phyloP scores from a whole-genome alignment of 441 rosid genomes.

The Erodium moschatum region DNA sequence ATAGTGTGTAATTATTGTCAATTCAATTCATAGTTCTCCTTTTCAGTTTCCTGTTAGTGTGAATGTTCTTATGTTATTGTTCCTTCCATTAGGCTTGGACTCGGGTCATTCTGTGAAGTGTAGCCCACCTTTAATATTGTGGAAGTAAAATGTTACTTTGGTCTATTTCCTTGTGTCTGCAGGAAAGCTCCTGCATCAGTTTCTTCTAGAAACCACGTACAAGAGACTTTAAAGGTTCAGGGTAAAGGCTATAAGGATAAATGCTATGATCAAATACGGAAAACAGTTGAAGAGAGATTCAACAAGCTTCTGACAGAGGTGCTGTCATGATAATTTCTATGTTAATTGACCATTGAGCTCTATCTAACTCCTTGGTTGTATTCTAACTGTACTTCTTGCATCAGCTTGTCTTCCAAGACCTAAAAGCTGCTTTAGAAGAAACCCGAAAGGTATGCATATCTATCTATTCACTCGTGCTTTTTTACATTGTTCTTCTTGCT shows the following conservation, averaged over 20 bases:
- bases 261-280: slow-evolving; percentile 90
- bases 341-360: background rate
- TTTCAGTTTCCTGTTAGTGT: background rate
- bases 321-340: slow-evolving; percentile 15
- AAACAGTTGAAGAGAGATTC: slow-evolving; percentile 79
- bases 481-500: background rate
- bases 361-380: slow-evolving; percentile 17
- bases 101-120: slow-evolving; percentile 1
- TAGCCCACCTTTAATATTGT: slow-evolving; percentile 13
- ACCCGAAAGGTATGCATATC: slow-evolving; percentile 56
- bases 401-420: slow-evolving; percentile 88
- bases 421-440: slow-evolving; percentile 94
- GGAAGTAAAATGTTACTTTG: background rate
- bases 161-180: slow-evolving; percentile 24
- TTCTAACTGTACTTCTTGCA: slow-evolving; percentile 26
- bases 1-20: slow-evolving; percentile 12
- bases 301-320: slow-evolving; percentile 77
- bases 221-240: slow-evolving; percentile 68
- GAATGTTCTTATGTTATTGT: background rate
- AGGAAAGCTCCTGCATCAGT: slow-evolving; percentile 57
- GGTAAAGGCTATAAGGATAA: slow-evolving; percentile 95
- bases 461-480: background rate
- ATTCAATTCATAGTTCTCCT: slow-evolving; percentile 5
- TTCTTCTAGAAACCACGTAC: slow-evolving; percentile 53
- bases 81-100: slow-evolving; percentile 7